phyloP scores from a whole-genome alignment of 441 rosid genomes.

The Populus trichocarpa region DNA sequence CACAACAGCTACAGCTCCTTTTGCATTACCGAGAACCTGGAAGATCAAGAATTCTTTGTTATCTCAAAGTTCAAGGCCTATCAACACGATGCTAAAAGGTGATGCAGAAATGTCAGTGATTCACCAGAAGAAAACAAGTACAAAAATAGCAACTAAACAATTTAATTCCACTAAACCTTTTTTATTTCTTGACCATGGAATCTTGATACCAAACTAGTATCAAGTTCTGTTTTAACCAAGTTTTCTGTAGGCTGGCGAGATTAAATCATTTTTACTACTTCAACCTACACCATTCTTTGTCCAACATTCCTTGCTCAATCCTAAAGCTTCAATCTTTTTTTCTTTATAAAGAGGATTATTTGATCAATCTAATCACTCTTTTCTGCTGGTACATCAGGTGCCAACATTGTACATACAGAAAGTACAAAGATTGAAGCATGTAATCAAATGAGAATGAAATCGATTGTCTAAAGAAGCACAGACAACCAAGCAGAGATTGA shows the following conservation, averaged over 20 bases:
- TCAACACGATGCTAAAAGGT: not conserved
- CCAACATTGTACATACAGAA: not conserved
- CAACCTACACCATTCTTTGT: not conserved
- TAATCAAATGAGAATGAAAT: not conserved
- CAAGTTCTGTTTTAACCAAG: not conserved
- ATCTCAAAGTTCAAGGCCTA: not conserved
- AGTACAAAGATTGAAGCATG: not conserved
- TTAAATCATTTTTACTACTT: not conserved
- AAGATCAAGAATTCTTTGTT: conserved; percentile 2
- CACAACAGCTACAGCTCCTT: conserved; percentile 55
- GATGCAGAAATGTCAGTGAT: not conserved
- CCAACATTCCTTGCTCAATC: not conserved
- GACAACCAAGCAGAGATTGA: not conserved
- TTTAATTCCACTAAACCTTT: not conserved
- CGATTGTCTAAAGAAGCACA: not conserved
- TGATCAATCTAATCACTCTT: not conserved
- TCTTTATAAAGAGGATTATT: too few relatives aligned
- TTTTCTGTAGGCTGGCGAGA: not conserved
- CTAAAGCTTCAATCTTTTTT: not conserved
- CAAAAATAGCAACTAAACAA: not conserved
- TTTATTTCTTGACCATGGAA: not conserved
- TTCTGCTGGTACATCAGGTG: not conserved
- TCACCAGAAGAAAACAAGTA: not conserved
- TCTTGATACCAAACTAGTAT: not conserved
- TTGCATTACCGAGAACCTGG: conserved; percentile 51